Percentiles rank a stretch among this genome's conserved stretches.
phyloP scores from a whole-genome alignment of 2,329 filamentous ascomycete species.

The Westerdykella sp. region DNA sequence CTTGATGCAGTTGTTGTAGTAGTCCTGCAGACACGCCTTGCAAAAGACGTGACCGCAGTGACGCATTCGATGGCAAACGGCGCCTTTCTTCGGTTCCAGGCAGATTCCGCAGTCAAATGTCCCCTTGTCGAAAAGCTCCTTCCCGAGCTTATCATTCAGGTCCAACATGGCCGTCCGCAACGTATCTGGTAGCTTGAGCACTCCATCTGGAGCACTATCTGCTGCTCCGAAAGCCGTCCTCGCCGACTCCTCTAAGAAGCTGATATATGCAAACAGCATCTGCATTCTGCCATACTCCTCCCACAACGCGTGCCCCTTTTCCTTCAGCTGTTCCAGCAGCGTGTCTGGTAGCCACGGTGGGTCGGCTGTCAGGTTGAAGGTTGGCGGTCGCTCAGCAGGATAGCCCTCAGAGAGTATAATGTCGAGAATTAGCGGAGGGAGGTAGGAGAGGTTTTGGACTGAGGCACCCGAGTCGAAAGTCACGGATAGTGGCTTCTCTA shows the following conservation, averaged over 20 bases:
- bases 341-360: conserved; percentile 49
- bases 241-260: conserved; percentile 53
- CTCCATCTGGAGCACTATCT: conserved; percentile 24
- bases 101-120: conserved; percentile 88
- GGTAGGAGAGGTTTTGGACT: conserved; percentile 46
- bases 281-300: conserved; percentile 53
- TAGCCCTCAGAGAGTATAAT: conserved; percentile 52
- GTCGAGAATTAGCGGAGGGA: conserved; percentile 51
- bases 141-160: conserved; percentile 68
- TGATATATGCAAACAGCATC: conserved; percentile 55
- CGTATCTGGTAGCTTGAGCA: conserved; percentile 43
- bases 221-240: conserved; percentile 51
- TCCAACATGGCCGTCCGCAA: conserved; percentile 67
- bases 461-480: conserved; percentile 29
- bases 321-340: conserved; percentile 41
- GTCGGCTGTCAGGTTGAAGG: conserved; percentile 44
- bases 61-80: conserved; percentile 70
- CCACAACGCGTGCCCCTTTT: conserved; percentile 50
- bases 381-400: conserved; percentile 48
- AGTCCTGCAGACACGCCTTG: conserved; percentile 76
- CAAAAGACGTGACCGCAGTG: conserved; percentile 92
- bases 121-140: conserved; percentile 69
- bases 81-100: conserved; percentile 85
- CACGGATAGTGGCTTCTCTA: conserved; percentile 44
- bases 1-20: conserved; percentile 80